phyloP scores from a whole-genome alignment of 768 basidiomycete species.

The Suillus decipiens region DNA sequence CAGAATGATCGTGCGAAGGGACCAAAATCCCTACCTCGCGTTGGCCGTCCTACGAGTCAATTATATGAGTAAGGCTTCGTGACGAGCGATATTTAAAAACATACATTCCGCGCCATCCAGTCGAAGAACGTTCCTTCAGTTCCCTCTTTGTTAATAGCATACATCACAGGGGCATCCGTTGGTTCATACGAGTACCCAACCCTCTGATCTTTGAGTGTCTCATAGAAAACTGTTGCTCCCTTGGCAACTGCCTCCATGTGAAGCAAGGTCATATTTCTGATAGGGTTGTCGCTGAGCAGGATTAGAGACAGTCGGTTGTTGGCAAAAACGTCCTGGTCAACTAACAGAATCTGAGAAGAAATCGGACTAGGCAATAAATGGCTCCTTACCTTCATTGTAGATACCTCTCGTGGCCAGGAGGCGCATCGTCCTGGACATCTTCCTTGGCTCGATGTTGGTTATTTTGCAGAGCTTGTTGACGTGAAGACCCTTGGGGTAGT shows the following conservation, averaged over 20 bases:
- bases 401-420: conserved; percentile 31
- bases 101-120: conserved; percentile 25
- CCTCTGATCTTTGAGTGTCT: conserved; percentile 28
- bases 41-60: conserved; percentile 16
- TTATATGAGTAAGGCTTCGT: neutral
- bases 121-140: conserved; percentile 27
- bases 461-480: conserved; percentile 29
- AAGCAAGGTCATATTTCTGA: conserved; percentile 20
- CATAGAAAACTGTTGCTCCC: conserved; percentile 25
- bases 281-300: conserved; percentile 26
- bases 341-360: conserved; percentile 17
- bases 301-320: conserved; percentile 38
- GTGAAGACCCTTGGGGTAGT: conserved; percentile 33
- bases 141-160: conserved; percentile 19
- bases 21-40: conserved; percentile 20
- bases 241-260: conserved; percentile 21
- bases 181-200: conserved; percentile 23
- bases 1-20: neutral
- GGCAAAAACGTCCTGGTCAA: conserved; percentile 31
- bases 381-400: conserved; percentile 32
- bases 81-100: neutral
- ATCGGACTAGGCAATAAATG: neutral
- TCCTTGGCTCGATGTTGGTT: conserved; percentile 23
- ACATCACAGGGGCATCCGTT: conserved; percentile 24
- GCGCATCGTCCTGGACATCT: conserved; percentile 33